Evolutionary conservation across 257 asterid genomes (phyloP), one percentile per base, ranked within the genome.

Genomic region (Solanum sejunctum): DNA sequence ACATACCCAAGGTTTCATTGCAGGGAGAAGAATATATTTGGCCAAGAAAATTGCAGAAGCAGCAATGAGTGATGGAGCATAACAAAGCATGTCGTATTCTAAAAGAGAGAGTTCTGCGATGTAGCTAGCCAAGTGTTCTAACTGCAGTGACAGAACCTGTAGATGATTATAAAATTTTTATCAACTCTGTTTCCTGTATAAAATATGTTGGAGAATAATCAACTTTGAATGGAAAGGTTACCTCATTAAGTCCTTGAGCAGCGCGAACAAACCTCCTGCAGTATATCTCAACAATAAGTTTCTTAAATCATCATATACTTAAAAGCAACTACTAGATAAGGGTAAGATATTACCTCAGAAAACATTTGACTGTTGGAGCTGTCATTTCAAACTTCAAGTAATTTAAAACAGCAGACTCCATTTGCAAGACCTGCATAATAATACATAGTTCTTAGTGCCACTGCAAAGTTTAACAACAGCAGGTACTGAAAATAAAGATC

Each of bases 361-460:
- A 95, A 88, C 99, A 93, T 93, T 95, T 95, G 9, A 90, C 54
- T 18, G 97, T 93, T 54, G 98, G 91, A 20, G 98, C 97, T 54
- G 98, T 93, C 98, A 95, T 92, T 89, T 95, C 99, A 66, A 97
- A 97, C 91, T 95, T 97, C 79, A 97, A 86, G 93, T 89, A 92
- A 84, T 91, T 92, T 86, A 92, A 88, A 47, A 94, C 97, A 64
- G 89, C 81, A 84, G 97, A 92, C 86, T 96, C 99, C 98, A 95
- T 95, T 88, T 92, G 87, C 92, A 96, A 82, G 79, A 96, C 97
- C 98, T 95, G 92, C 21, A 79, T 54, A 80, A 4, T 10, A 71
- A 7, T 36, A 36, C 15, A 47, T 39, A 77, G 26, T 73, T 57
- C 58, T 87, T 86, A 75, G 80, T 80, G 51, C 80, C 73, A 36